Base-by-base conservation (phyloP, 192 early-diverging fungal species). In the Entrophospora sp. region DNA sequence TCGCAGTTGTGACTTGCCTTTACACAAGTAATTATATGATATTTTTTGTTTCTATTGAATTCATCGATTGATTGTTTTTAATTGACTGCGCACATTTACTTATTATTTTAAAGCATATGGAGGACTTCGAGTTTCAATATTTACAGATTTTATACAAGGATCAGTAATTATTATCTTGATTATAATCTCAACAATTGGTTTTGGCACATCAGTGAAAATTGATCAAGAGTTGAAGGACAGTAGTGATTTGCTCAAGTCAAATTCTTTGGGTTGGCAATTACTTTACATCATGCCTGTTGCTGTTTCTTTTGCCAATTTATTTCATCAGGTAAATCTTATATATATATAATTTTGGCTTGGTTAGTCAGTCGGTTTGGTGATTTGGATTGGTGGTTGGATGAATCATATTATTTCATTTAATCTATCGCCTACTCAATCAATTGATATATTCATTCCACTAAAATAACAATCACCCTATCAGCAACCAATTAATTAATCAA, bases 221-320 rank as follows among this genome's bases (percentile, higher is more conserved):
- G 67, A 75, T 24, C 60, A 61, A 36, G 70, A 68, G 2, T 68
- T 70, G 22, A 76, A 79, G 16, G 71, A 77, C 1, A 59, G 62
- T 2, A 73, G 60, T 4, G 73, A 75, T 2, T 68, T 86, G 22
- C 62, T 84, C 30, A 72, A 78, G 64, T 77, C 84, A 25, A 80
- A 81, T 60, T 73, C 75, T 27, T 70, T 83, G 69, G 81, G 81
- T 49, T 83, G 83, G 68, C 73, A 86, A 73, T 69, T 78, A 37
- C 75, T 85, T 70, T 80, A 75, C 3, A 84, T 82, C 24, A 69
- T 86, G 27, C 68, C 80, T 1, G 70, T 77, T 40, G 84, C 84
- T 36, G 73, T 86, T 38, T 69, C 74, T 34, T 78, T 79, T 59
- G 73, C 84, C 24, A 79, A 80, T 63, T 77, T 85, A 71, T 85